Conservation (phyloP, 2,329 filamentous ascomycete species). For the Arthrobotrys sinensis region DNA sequence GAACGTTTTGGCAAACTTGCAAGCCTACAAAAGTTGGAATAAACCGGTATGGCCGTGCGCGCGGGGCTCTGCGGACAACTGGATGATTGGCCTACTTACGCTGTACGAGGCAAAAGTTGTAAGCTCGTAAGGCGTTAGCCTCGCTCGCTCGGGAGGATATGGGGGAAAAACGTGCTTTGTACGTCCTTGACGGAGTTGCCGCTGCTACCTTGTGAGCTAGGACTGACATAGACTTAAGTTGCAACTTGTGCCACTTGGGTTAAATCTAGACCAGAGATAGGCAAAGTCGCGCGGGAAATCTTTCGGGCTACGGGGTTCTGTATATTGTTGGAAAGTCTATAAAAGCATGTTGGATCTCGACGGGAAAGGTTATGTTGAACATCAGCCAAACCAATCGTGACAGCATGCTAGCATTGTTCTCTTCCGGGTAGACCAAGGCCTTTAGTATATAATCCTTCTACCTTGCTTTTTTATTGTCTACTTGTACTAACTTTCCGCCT, state of each 20-base stretch:
- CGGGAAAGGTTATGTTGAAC: background rate
- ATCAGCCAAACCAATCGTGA: background rate
- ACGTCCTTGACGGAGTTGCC: constrained; percentile 23
- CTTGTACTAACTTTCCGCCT: background rate
- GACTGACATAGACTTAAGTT: constrained; percentile 10
- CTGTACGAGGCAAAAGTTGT: constrained; percentile 25
- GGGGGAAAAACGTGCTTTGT: constrained; percentile 33
- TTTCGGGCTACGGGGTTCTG: background rate
- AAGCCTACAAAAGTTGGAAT: constrained; percentile 8
- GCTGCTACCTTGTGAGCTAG: constrained; percentile 7
- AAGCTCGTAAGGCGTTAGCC: constrained; percentile 4
- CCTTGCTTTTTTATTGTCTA: background rate
- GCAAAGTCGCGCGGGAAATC: constrained; percentile 52
- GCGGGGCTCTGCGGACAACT: constrained; percentile 2
- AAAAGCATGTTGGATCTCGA: constrained; percentile 22
- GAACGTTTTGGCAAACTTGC: background rate
- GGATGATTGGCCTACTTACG: constrained; percentile 15
- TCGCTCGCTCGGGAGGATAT: constrained; percentile 24
- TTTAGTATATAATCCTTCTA: background rate
- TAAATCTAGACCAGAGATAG: constrained; percentile 38
- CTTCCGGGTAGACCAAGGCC: too few relatives aligned
- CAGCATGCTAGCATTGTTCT: background rate
- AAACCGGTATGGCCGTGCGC: constrained; percentile 12
- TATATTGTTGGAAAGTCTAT: constrained; percentile 22
- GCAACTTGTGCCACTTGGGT: constrained; percentile 19